phyloP scores from a whole-genome alignment of 148 eudicot genomes.

The Limonium bicolor region DNA sequence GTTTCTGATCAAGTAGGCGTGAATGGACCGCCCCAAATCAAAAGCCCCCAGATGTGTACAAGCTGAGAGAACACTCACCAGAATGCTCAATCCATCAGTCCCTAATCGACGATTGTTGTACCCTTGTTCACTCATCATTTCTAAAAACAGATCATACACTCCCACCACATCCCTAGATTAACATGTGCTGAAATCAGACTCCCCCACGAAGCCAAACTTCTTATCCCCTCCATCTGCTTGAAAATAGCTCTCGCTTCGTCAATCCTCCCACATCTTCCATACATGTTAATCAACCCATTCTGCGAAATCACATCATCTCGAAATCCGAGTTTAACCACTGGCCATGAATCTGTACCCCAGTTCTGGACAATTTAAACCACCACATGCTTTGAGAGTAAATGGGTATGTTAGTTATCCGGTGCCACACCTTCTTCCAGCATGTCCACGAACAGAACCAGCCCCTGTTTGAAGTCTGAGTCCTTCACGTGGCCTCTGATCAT shows the following conservation, averaged over 20 bases:
- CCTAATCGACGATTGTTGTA: no score
- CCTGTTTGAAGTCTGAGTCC: slow-evolving; percentile 15
- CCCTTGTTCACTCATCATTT: slow-evolving; percentile 22
- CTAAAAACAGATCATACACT: slow-evolving; percentile 23
- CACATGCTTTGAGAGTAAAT: slow-evolving; percentile 31
- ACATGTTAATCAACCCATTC: slow-evolving; percentile 47
- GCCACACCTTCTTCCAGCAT: slow-evolving; percentile 26
- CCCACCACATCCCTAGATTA: slow-evolving; percentile 30
- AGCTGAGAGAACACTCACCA: slow-evolving; percentile 39
- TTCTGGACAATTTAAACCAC: slow-evolving; percentile 11
- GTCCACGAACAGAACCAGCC: slow-evolving; percentile 19
- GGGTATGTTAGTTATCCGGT: slow-evolving; percentile 46
- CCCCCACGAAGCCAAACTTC: slow-evolving; percentile 48
- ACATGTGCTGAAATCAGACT: slow-evolving; percentile 44
- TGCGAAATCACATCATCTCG: slow-evolving; percentile 39
- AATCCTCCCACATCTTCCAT: slow-evolving; percentile 37
- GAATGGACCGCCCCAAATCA: slow-evolving; percentile 27
- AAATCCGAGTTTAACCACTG: slow-evolving; percentile 29
- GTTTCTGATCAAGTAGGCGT: slow-evolving; percentile 42
- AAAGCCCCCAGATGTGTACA: slow-evolving; percentile 38
- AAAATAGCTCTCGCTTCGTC: slow-evolving; percentile 27
- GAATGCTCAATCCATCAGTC: slow-evolving; percentile 47
- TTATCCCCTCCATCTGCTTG: slow-evolving; percentile 21
- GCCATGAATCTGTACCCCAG: slow-evolving; percentile 44
- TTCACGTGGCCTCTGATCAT: slow-evolving; percentile 39